Evolutionary conservation across 2,329 filamentous ascomycete species (phyloP), one percentile per base, ranked within the genome.

Genomic region (Metarhizium robertsii): DNA sequence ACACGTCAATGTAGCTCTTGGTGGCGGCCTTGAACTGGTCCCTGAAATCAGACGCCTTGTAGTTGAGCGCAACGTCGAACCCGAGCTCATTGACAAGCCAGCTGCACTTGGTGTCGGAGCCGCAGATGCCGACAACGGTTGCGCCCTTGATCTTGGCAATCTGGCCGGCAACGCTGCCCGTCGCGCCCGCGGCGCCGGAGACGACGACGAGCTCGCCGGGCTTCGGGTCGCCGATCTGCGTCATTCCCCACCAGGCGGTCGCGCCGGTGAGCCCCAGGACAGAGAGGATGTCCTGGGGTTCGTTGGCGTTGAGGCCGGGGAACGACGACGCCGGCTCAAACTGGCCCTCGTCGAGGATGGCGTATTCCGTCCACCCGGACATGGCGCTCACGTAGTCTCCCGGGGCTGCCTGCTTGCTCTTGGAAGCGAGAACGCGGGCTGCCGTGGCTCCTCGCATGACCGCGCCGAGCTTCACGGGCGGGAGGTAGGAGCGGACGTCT

Each of bases 171-270:
- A 92, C 81, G 64, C 80, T 86, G 1, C 88, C 88, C 0, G 88
- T 92, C 0, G 88, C 88, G 2, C 88, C 88, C 0, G 88, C 88
- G 2, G 88, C 88, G 6, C 87, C 88, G 8, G 83, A 87, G 0
- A 92, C 85, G 7, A 92, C 86, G 1, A 92, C 87, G 4, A 86
- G 84, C 60, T 92, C 86, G 4, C 87, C 87, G 2, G 79, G 69
- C 67, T 85, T 83, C 45, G 86, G 81, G 55, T 86, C 73, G 2
- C 82, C 88, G 49, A 92, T 80, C 55, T 87, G 79, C 34, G 81
- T 69, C 66, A 92, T 81, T 20, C 88, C 88, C 60, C 88, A 87
- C 71, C 89, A 92, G 2, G 88, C 88, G 0, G 88, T 92, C 59
- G 91, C 62, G 2, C 86, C 86, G 0, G 87, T 89, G 68, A 83